Percentiles rank a stretch among this genome's conserved stretches.
phyloP scores from a whole-genome alignment of 805 yeast genomes.

The Starmerella vaccinii region DNA sequence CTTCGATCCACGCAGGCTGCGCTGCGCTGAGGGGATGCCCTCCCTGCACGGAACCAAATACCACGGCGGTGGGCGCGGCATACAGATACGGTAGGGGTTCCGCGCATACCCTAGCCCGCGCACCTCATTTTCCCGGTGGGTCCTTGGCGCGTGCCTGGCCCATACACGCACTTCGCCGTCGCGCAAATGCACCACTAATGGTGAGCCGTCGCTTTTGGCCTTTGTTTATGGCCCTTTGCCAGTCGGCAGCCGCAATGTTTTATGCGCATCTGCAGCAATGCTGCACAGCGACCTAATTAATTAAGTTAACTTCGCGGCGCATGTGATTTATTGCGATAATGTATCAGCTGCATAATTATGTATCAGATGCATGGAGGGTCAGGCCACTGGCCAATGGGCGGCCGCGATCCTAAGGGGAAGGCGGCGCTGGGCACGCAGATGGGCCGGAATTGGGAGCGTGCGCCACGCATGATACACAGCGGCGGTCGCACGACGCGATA shows the following conservation, averaged over 20 bases:
- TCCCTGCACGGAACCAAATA: not conserved
- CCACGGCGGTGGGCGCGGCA: not conserved
- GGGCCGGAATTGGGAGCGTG: constrained; percentile 1
- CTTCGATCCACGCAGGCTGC: not conserved
- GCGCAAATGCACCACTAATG: too few relatives aligned
- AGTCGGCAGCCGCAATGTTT: too few relatives aligned
- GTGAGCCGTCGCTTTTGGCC: too few relatives aligned
- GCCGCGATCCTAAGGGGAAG: not conserved
- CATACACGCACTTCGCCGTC: too few relatives aligned
- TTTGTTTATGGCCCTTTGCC: too few relatives aligned
- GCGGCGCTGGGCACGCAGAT: not conserved
- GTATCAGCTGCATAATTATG: not conserved
- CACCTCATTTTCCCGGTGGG: not conserved
- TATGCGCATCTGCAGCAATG: too few relatives aligned
- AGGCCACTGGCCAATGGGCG: not conserved
- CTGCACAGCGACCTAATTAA: not conserved
- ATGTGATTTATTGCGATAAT: constrained; percentile 4
- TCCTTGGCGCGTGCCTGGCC: not conserved
- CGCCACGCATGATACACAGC: not conserved
- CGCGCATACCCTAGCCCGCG: not conserved
- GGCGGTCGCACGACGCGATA: not conserved
- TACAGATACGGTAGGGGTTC: not conserved
- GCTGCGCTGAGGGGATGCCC: not conserved
- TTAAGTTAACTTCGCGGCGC: not conserved
- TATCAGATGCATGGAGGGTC: not conserved